Conservation (phyloP, 805 yeast genomes). For the Candida berthetii region DNA sequence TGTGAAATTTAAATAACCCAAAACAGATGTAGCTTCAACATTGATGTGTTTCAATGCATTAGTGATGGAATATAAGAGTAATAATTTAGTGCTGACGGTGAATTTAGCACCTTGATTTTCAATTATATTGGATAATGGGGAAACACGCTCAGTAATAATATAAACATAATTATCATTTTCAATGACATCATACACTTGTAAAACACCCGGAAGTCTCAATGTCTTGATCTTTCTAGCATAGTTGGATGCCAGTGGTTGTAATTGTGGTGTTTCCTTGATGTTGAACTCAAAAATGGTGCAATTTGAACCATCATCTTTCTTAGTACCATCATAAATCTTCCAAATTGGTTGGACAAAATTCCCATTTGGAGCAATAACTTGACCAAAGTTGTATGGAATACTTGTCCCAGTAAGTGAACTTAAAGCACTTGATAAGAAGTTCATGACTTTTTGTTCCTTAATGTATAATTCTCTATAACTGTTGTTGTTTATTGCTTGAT, state of each 20-base stretch:
- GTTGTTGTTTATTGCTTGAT: too few relatives aligned
- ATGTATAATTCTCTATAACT: background rate
- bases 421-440: constrained; percentile 60
- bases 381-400: constrained; percentile 53
- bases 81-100: constrained; percentile 31
- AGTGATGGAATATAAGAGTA: constrained; percentile 53
- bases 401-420: constrained; percentile 49
- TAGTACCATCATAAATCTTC: constrained; percentile 55
- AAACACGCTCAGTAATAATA: constrained; percentile 62
- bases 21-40: constrained; percentile 45
- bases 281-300: constrained; percentile 68
- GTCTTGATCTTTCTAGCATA: constrained; percentile 42
- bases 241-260: constrained; percentile 35
- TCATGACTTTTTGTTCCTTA: constrained; percentile 45
- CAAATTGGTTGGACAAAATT: constrained; percentile 43
- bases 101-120: constrained; percentile 20
- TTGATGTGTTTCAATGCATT: constrained; percentile 53
- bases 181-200: constrained; percentile 54
- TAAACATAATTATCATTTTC: constrained; percentile 53
- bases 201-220: constrained; percentile 64
- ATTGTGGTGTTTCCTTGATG: constrained; percentile 30
- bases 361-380: constrained; percentile 25
- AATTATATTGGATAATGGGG: constrained; percentile 40
- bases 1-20: constrained; percentile 53
- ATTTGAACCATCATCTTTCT: constrained; percentile 35